Base-by-base conservation (phyloP, 2,329 filamentous ascomycete genomes). In the Diaporthe vexans region DNA sequence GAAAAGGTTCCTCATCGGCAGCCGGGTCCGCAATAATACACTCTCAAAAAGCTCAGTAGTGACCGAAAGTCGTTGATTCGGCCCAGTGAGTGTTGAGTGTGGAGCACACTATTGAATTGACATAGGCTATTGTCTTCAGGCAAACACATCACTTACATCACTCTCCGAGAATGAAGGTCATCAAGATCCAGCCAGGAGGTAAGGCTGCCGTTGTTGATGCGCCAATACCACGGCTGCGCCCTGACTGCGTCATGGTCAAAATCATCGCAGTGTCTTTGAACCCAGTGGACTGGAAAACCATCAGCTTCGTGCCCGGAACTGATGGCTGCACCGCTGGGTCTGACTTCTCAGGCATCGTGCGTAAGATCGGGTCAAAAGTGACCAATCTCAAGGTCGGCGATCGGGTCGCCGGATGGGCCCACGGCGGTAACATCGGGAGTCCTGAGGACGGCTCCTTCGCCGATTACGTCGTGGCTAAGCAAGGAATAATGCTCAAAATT, bases 261-360 rank as follows among this genome's bases (percentile, higher is more conserved):
- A 79, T 78, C 5, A 75, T 73, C 13, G 79, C 81, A 1, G 80
- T 84, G 4, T 82, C 81, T 29, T 56, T 84, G 51, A 84, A 83
- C 75, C 82, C 82, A 0, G 75, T 74, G 46, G 83, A 85, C 73
- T 77, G 77, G 29, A 84, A 84, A 72, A 78, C 81, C 73, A 68
- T 79, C 59, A 77, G 76, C 46, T 77, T 4, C 76, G 76, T 13
- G 71, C 76, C 76, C 1, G 82, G 82, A 6, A 78, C 80, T 4
- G 48, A n/a, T 3, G 48, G 48, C 21, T 51, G 48, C 29, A 78
- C 81, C 11, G 65, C 76, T 17, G 83, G 83, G 4, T 78, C 74
- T 57, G 82, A 84, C 76, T 84, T 82, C 70, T 78, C 81, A 13
- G 81, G 82, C 57, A 78, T 75, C 15, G 77, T 83, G 78, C 77